Conservation (phyloP, 768 basidiomycete species). For the Ramaria sp. region DNA sequence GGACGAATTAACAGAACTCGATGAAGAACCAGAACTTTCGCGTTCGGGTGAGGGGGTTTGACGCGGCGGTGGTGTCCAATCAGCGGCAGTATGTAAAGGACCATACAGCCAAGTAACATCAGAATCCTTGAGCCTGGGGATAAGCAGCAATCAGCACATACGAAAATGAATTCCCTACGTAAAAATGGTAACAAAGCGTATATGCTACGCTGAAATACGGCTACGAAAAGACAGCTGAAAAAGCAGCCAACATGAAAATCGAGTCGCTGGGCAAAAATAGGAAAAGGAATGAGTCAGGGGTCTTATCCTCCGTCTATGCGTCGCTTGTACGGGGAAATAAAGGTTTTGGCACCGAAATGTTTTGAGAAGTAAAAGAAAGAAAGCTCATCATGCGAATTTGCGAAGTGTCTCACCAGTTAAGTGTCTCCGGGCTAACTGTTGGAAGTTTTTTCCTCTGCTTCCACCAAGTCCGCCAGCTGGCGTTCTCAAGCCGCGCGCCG, state of each 20-base stretch:
- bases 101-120: constrained; percentile 99
- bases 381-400: constrained; percentile 7
- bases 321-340: no score
- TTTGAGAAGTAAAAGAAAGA: neutral
- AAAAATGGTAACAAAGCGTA: neutral
- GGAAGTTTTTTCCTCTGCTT: constrained; percentile 95
- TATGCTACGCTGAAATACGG: neutral
- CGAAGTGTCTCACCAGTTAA: constrained; percentile 77
- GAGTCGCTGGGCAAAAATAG: no score
- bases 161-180: neutral
- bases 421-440: constrained; percentile 91
- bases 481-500: constrained; percentile 90
- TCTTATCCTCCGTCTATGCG: no score
- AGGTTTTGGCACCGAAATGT: neutral
- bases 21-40: constrained; percentile 12
- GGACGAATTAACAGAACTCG: constrained; percentile 11
- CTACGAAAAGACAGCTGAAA: no score
- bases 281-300: no score
- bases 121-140: constrained; percentile 91
- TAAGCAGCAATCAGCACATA: neutral
- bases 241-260: no score
- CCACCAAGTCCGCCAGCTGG: constrained; percentile 99
- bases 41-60: constrained; percentile 27
- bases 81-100: constrained; percentile 88
- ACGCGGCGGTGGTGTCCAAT: constrained; percentile 64